A percentile compares a stretch with the other conserved stretches of the same genome.
Evolutionary conservation across 2,329 filamentous ascomycete species (phyloP).

Genomic region (Tolypocladium inflatum): DNA sequence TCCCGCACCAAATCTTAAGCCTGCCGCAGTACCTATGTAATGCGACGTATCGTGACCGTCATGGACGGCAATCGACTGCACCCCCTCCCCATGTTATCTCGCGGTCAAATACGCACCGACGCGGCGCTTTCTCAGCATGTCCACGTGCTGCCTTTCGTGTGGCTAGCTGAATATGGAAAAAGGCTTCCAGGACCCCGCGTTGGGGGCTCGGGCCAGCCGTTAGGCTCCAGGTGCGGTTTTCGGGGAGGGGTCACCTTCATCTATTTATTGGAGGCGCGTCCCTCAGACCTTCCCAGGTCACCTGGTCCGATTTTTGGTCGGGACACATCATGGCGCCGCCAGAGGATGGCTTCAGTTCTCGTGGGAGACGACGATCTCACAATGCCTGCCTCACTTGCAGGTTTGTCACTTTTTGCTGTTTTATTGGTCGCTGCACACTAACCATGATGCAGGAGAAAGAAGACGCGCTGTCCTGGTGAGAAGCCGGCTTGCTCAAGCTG

Average conservation of each 20-base stretch:
- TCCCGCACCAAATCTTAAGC: too few species aligned
- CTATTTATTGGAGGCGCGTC: background rate
- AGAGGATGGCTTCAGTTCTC: conserved; percentile 17
- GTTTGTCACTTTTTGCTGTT: conserved; percentile 17
- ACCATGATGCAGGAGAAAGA: conserved; percentile 28
- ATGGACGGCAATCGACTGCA: too few species aligned
- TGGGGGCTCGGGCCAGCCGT: background rate
- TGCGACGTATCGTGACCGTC: too few species aligned
- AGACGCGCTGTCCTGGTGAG: conserved; percentile 41
- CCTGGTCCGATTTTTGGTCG: background rate
- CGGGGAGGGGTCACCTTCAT: background rate
- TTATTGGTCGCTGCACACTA: background rate
- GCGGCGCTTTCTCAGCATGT: too few species aligned
- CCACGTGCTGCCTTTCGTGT: too few species aligned
- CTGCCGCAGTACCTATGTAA: too few species aligned
- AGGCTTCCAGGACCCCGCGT: background rate
- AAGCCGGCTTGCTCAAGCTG: conserved; percentile 42
- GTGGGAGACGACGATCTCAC: conserved; percentile 28
- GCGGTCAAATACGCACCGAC: too few species aligned
- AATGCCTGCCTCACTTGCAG: conserved; percentile 38
- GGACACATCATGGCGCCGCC: conserved; percentile 18
- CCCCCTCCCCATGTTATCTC: too few species aligned
- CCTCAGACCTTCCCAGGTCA: background rate
- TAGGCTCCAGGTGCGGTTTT: too few species aligned
- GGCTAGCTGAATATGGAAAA: too few species aligned